Evolutionary conservation across 1,284 basidiomycete genomes (phyloP).

Genomic region (Ganoderma lucidum): DNA sequence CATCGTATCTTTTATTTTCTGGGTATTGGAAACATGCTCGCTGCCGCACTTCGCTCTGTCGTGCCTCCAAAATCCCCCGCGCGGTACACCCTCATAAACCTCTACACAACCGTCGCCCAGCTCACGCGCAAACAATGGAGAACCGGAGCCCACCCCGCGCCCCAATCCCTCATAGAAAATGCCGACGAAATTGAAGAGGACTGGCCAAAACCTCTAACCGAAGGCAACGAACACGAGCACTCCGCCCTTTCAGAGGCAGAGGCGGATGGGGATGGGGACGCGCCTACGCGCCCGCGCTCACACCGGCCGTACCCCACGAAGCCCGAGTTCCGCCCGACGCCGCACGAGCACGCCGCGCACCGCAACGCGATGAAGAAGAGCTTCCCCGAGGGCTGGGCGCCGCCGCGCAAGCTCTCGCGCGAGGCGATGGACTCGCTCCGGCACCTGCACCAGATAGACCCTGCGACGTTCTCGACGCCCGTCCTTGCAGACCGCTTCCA

Average conservation of each 20-base stretch:
- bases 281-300: constrained; percentile 13
- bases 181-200: constrained; percentile 50
- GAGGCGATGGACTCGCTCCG: constrained; percentile 91
- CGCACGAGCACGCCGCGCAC: constrained; percentile 59
- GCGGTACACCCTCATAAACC: constrained; percentile 31
- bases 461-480: constrained; percentile 72
- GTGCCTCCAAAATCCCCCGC: constrained; percentile 23
- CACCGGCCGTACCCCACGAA: constrained; percentile 25
- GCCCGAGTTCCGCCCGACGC: constrained; percentile 39
- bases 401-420: constrained; percentile 87
- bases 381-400: constrained; percentile 86
- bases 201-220: constrained; percentile 38
- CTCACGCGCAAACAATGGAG: constrained; percentile 50
- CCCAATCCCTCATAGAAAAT: constrained; percentile 63
- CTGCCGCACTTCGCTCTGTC: constrained; percentile 22
- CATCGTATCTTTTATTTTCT: background rate
- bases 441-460: constrained; percentile 75
- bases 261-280: constrained; percentile 4
- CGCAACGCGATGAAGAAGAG: constrained; percentile 61
- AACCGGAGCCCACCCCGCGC: constrained; percentile 53
- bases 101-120: constrained; percentile 40
- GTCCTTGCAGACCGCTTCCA: constrained; percentile 82
- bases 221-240: constrained; percentile 36
- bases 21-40: constrained; percentile 22
- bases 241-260: constrained; percentile 12